These are phyloP conservation scores for Coemansia sp. DNA, from an alignment of 192 early-diverging fungal genomes.

Conservation along the genomic window DNA sequence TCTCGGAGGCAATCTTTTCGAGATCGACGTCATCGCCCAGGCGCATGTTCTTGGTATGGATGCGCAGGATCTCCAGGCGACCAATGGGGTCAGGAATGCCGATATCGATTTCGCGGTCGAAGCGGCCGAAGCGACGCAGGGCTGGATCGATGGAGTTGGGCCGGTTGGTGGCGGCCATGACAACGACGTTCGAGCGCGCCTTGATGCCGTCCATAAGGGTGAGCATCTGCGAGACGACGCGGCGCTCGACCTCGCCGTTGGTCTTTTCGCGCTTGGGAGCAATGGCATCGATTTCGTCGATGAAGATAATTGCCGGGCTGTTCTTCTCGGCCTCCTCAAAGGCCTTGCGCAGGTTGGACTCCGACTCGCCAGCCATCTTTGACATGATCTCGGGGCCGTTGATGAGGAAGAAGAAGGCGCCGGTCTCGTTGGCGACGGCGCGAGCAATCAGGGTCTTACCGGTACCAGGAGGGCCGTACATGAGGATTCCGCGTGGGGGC, in stretches of 20 bases:
- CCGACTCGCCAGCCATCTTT: constrained; percentile 99
- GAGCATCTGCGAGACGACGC: constrained; percentile 96
- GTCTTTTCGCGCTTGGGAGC: constrained; percentile 99
- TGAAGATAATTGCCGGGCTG: constrained; percentile 95
- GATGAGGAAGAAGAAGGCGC: constrained; percentile 99
- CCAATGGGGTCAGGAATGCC: constrained; percentile 98
- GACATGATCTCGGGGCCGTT: constrained; percentile 99
- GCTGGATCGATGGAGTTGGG: constrained; percentile 98
- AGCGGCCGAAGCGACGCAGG: constrained; percentile 97
- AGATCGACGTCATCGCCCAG: constrained; percentile 95
- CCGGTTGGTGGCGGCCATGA: constrained; percentile 99
- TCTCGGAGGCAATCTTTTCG: constrained; percentile 95
- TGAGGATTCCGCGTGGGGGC: constrained; percentile 95
- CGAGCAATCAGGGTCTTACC: constrained; percentile 99
- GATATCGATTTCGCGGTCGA: constrained; percentile 99
- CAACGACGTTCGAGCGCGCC: constrained; percentile 94
- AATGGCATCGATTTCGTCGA: constrained; percentile 99
- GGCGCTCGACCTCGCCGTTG: constrained; percentile 97
- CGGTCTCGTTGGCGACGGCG: constrained; percentile 98
- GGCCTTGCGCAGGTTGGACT: constrained; percentile 95
- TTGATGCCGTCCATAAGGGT: constrained; percentile 98
- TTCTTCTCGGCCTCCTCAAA: constrained; percentile 99
- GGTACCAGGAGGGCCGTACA: constrained; percentile 98
- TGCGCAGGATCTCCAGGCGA: constrained; percentile 96
- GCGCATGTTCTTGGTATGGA: constrained; percentile 99